These are phyloP conservation scores for Leccinum pellstonianum DNA, from an alignment of 768 basidiomycete genomes.

Conservation along the genomic window DNA sequence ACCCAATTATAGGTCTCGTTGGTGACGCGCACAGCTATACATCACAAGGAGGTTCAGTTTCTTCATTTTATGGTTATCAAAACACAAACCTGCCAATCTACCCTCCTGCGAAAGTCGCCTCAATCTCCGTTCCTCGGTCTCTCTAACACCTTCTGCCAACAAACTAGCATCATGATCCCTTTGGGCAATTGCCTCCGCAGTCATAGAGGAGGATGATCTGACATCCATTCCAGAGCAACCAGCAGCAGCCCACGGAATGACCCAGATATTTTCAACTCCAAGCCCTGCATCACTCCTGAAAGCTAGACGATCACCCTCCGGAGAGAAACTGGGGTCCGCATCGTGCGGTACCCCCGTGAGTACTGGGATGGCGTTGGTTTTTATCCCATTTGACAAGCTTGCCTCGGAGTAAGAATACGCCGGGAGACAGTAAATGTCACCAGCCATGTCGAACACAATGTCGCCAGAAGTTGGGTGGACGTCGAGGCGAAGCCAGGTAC, in stretches of 20 bases:
- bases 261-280: slow-evolving; percentile 76
- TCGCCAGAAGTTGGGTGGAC: slow-evolving; percentile 70
- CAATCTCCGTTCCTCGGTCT: slow-evolving; percentile 45
- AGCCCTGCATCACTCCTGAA: slow-evolving; percentile 73
- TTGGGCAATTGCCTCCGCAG: slow-evolving; percentile 36
- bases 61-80: background rate
- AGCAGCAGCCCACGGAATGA: slow-evolving; percentile 50
- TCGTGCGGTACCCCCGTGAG: slow-evolving; percentile 67
- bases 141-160: slow-evolving; percentile 49
- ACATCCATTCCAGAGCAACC: slow-evolving; percentile 65
- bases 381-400: slow-evolving; percentile 22
- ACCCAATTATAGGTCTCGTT: slow-evolving; percentile 77
- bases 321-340: slow-evolving; percentile 72
- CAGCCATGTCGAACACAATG: slow-evolving; percentile 72
- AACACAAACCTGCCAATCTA: slow-evolving; percentile 41
- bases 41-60: slow-evolving; percentile 7
- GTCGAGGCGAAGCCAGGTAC: slow-evolving; percentile 75
- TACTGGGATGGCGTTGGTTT: slow-evolving; percentile 54
- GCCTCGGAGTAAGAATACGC: slow-evolving; percentile 37
- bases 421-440: slow-evolving; percentile 72
- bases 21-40: slow-evolving; percentile 50
- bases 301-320: slow-evolving; percentile 58
- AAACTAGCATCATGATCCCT: slow-evolving; percentile 46
- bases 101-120: slow-evolving; percentile 59
- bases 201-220: slow-evolving; percentile 35